A percentile compares a stretch with the other conserved stretches of the same genome.
Evolutionary conservation across 805 yeast species (phyloP).

Genomic region (Wickerhamomyces subpelliculosus): DNA sequence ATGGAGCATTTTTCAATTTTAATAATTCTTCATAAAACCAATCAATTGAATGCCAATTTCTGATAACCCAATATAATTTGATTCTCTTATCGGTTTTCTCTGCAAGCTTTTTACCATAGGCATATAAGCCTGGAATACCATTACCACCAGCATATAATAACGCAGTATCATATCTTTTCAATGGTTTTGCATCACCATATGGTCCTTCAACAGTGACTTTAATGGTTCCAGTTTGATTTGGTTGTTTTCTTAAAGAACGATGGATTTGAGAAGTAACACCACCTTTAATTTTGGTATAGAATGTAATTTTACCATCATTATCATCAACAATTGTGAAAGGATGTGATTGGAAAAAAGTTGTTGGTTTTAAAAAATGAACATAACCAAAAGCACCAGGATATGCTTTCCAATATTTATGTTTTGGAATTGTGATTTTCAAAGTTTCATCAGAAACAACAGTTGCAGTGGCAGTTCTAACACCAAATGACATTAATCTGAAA

Average conservation of each 20-base stretch:
- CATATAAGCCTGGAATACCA: slow-evolving; percentile 42
- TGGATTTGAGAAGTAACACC: slow-evolving; percentile 36
- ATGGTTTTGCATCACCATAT: slow-evolving; percentile 38
- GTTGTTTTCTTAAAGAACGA: slow-evolving; percentile 20
- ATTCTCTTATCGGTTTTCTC: slow-evolving; percentile 18
- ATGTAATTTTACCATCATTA: slow-evolving; percentile 30
- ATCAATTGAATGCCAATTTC: slow-evolving; percentile 40
- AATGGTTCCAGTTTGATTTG: slow-evolving; percentile 17
- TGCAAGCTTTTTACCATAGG: slow-evolving; percentile 26
- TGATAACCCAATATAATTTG: slow-evolving; percentile 57
- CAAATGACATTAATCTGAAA: slow-evolving; percentile 15
- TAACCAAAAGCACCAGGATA: slow-evolving; percentile 55
- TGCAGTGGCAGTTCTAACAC: slow-evolving; percentile 20
- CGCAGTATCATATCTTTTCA: slow-evolving; percentile 31
- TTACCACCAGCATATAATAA: slow-evolving; percentile 45
- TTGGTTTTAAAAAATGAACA: slow-evolving; percentile 46
- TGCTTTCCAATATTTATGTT: slow-evolving; percentile 43
- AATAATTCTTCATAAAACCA: slow-evolving; percentile 40
- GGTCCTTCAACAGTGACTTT: slow-evolving; percentile 55
- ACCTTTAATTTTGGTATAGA: slow-evolving; percentile 45
- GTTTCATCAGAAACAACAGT: slow-evolving; percentile 31
- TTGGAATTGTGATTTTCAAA: slow-evolving; percentile 31
- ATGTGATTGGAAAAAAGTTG: slow-evolving; percentile 62
- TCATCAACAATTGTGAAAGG: slow-evolving; percentile 58
- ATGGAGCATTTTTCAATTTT: slow-evolving; percentile 14